These are phyloP conservation scores for Silene coronaria DNA, from an alignment of 179 eudicot genomes.

Conservation along the genomic window DNA sequence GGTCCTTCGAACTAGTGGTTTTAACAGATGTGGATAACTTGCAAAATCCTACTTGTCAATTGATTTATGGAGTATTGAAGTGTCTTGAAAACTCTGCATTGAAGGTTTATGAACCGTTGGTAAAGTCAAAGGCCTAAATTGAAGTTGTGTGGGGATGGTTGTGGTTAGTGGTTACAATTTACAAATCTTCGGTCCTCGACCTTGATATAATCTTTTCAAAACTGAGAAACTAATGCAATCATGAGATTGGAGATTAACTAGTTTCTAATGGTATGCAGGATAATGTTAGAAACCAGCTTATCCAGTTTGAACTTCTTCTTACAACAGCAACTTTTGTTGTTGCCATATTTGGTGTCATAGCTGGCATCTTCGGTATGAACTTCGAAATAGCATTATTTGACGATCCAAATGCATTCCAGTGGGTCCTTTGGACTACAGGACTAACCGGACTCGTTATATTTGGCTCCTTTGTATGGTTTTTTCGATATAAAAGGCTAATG, in stretches of 20 bases:
- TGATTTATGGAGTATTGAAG: background rate
- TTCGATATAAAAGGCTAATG: constrained; percentile 74
- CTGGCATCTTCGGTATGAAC: constrained; percentile 95
- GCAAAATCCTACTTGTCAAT: background rate
- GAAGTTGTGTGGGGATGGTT: background rate
- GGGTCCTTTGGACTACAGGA: constrained; percentile 77
- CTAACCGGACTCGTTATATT: constrained; percentile 52
- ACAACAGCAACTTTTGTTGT: constrained; percentile 95
- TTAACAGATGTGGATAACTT: background rate
- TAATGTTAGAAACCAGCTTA: constrained; percentile 91
- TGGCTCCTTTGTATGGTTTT: constrained; percentile 69
- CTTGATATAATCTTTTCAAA: background rate
- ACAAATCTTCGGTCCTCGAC: too few species aligned
- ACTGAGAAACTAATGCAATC: background rate
- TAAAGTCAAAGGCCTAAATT: background rate
- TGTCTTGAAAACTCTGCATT: background rate
- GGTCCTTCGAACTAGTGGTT: background rate
- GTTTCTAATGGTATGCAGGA: constrained; percentile 44
- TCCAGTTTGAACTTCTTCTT: constrained; percentile 82
- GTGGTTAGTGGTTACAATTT: background rate
- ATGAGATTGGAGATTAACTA: background rate
- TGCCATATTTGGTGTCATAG: constrained; percentile 90
- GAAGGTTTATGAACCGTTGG: background rate
- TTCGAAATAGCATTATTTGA: constrained; percentile 57
- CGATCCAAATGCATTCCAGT: constrained; percentile 62